A percentile compares a stretch with the other conserved stretches of the same genome.
These are phyloP conservation scores for Colletotrichum sp. DNA, from an alignment of 2,329 filamentous ascomycete genomes.

Conservation along the genomic window DNA sequence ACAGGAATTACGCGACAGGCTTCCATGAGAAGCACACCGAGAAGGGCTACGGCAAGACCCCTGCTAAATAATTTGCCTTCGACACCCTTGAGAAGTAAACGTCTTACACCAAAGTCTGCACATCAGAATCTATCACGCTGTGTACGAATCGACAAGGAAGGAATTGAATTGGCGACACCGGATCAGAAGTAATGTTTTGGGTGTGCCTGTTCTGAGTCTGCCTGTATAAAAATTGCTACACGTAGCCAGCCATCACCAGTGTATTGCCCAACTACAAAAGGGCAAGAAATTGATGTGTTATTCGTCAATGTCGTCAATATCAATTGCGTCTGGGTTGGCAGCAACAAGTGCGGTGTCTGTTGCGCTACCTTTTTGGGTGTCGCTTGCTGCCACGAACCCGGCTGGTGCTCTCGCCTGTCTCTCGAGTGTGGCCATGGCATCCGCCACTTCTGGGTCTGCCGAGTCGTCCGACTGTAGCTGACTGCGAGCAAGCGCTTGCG, in stretches of 20 bases:
- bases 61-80: background rate
- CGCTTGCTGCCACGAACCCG: constrained; percentile 90
- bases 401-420: constrained; percentile 85
- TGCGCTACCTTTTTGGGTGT: constrained; percentile 65
- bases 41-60: constrained; percentile 48
- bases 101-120: background rate
- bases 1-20: constrained; percentile 62
- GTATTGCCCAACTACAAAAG: background rate
- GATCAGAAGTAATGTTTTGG: background rate
- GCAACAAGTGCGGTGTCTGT: constrained; percentile 47
- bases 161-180: background rate
- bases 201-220: background rate
- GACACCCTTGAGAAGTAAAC: background rate
- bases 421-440: constrained; percentile 91
- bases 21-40: constrained; percentile 67
- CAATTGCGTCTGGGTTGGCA: constrained; percentile 85
- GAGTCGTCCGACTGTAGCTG: constrained; percentile 62
- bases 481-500: constrained; percentile 85
- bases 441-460: constrained; percentile 57
- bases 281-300: constrained; percentile 32
- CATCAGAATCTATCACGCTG: background rate
- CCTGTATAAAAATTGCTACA: constrained; percentile 11
- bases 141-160: background rate
- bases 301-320: constrained; percentile 76
- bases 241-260: background rate